These are phyloP conservation scores for Fusarium virguliforme DNA, from an alignment of 2,329 filamentous ascomycete species.

Conservation along the genomic window DNA sequence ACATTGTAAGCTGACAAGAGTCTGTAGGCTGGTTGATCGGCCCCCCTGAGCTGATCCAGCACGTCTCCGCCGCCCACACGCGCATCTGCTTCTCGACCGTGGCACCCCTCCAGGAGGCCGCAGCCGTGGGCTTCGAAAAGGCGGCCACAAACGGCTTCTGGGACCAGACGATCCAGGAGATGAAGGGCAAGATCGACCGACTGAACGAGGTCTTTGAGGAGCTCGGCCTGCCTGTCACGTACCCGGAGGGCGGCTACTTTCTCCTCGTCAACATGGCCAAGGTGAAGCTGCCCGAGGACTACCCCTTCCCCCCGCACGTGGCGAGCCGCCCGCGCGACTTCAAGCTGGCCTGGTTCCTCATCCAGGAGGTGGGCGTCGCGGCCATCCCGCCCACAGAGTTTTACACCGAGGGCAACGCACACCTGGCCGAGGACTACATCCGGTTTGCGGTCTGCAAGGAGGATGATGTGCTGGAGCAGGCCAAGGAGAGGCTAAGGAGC, in stretches of 20 bases:
- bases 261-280: slow-evolving; percentile 94
- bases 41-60: slow-evolving; percentile 88
- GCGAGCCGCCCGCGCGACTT: slow-evolving; percentile 91
- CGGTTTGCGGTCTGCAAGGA: slow-evolving; percentile 97
- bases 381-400: slow-evolving; percentile 98
- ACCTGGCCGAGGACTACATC: slow-evolving; percentile 92
- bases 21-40: slow-evolving; percentile 87
- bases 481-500: slow-evolving; percentile 81
- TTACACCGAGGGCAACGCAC: slow-evolving; percentile 87
- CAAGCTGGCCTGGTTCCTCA: slow-evolving; percentile 95
- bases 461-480: slow-evolving; percentile 85
- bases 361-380: slow-evolving; percentile 95
- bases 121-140: slow-evolving; percentile 93
- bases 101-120: slow-evolving; percentile 93
- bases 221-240: slow-evolving; percentile 84
- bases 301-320: slow-evolving; percentile 92
- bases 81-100: slow-evolving; percentile 97
- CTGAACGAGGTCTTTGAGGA: slow-evolving; percentile 89
- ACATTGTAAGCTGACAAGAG: slow-evolving; percentile 15
- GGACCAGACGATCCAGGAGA: slow-evolving; percentile 85
- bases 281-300: slow-evolving; percentile 86
- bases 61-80: slow-evolving; percentile 93
- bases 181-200: slow-evolving; percentile 88
- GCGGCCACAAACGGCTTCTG: slow-evolving; percentile 90
- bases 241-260: slow-evolving; percentile 98